These are phyloP conservation scores for Diaporthe citri DNA, from an alignment of 2,329 filamentous ascomycete genomes.

Conservation along the genomic window DNA sequence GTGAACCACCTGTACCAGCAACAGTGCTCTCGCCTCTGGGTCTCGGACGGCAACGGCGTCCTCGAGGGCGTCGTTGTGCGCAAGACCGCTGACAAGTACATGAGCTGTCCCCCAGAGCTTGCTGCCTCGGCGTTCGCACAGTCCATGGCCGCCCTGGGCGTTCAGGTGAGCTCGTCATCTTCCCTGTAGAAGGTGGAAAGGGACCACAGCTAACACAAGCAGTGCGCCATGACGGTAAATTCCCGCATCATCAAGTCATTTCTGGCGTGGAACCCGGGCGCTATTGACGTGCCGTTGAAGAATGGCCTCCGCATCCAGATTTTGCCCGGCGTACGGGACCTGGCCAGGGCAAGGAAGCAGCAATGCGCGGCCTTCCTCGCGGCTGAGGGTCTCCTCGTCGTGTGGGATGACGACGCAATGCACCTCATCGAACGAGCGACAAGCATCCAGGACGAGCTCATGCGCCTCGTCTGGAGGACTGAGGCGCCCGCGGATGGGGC, in stretches of 20 bases:
- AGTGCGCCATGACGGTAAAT: slow-evolving; percentile 86
- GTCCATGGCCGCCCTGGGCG: slow-evolving; percentile 77
- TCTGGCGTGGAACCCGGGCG: slow-evolving; percentile 78
- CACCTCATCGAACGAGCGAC: slow-evolving; percentile 78
- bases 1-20: slow-evolving; percentile 86
- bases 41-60: slow-evolving; percentile 76
- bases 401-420: slow-evolving; percentile 86
- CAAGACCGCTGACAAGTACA: slow-evolving; percentile 76
- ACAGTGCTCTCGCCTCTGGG: slow-evolving; percentile 81
- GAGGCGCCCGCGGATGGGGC: slow-evolving; percentile 62
- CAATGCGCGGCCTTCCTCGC: slow-evolving; percentile 86
- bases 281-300: slow-evolving; percentile 80
- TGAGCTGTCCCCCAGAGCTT: slow-evolving; percentile 78
- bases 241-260: slow-evolving; percentile 85
- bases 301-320: slow-evolving; percentile 85
- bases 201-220: neutral
- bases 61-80: slow-evolving; percentile 80
- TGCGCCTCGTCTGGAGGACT: slow-evolving; percentile 81
- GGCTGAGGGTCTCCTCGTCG: slow-evolving; percentile 76
- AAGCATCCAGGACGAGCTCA: slow-evolving; percentile 80
- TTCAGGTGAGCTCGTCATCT: slow-evolving; percentile 65
- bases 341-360: slow-evolving; percentile 79
- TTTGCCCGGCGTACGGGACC: slow-evolving; percentile 77
- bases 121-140: slow-evolving; percentile 72
- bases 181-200: neutral